Evolutionary conservation across 768 basidiomycete genomes (phyloP).

Genomic region (Mycena amicta): DNA sequence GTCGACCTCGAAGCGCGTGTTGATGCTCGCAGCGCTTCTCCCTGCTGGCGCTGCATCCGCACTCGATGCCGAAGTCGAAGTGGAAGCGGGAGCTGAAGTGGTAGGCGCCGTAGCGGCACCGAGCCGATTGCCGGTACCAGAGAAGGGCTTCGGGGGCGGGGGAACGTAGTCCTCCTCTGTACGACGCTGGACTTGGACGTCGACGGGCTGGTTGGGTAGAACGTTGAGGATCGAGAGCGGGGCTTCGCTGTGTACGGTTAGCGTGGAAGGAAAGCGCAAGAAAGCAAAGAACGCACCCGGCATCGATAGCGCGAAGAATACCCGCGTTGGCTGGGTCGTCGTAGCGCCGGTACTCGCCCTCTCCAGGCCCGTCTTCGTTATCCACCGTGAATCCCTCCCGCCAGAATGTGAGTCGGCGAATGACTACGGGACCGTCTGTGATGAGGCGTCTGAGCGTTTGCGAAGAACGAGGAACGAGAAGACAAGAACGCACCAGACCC

Average conservation of each 20-base stretch:
- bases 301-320: slow-evolving; percentile 62
- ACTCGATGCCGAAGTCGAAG: slow-evolving; percentile 15
- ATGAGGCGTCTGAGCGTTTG: too few species aligned
- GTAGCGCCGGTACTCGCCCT: slow-evolving; percentile 58
- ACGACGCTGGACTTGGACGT: slow-evolving; percentile 61
- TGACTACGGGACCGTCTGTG: slow-evolving; percentile 33
- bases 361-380: slow-evolving; percentile 37
- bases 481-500: neutral
- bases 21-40: slow-evolving; percentile 23
- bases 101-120: slow-evolving; percentile 64
- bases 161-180: slow-evolving; percentile 57
- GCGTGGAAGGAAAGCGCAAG: neutral
- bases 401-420: slow-evolving; percentile 73
- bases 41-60: slow-evolving; percentile 2
- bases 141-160: slow-evolving; percentile 50
- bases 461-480: slow-evolving; percentile 41
- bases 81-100: slow-evolving; percentile 29
- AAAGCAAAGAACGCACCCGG: slow-evolving; percentile 36
- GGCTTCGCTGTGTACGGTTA: slow-evolving; percentile 39
- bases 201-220: slow-evolving; percentile 60
- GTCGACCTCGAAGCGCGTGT: slow-evolving; percentile 64
- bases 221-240: slow-evolving; percentile 66
- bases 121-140: slow-evolving; percentile 64
- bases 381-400: slow-evolving; percentile 74
- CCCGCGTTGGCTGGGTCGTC: slow-evolving; percentile 59